A percentile compares a stretch with the other conserved stretches of the same genome.
Conservation (phyloP, 1,284 basidiomycete genomes). For the Jaminaea rosea region DNA sequence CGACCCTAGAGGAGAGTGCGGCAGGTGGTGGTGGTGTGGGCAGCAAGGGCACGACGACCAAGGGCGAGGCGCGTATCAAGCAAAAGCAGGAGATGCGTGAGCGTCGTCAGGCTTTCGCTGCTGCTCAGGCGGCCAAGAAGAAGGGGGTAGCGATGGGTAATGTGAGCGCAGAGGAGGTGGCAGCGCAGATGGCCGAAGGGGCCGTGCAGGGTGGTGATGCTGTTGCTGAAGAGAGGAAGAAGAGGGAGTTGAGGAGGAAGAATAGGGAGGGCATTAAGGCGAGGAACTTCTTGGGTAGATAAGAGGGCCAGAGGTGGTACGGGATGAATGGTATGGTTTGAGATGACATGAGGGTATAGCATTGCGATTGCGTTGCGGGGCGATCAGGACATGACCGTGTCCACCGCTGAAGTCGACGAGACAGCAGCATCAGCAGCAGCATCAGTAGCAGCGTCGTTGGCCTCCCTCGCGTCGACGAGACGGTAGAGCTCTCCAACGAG, state of each 20-base stretch:
- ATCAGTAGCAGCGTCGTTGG: no score
- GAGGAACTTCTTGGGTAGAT: slow-evolving; percentile 12
- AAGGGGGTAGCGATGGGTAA: neutral
- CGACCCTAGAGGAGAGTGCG: no score
- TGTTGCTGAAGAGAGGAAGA: slow-evolving; percentile 1
- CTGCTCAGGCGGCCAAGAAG: neutral
- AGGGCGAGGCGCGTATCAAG: no score
- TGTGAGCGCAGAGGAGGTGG: neutral
- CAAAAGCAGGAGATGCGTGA: neutral
- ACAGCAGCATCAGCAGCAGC: neutral
- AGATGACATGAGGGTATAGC: neutral
- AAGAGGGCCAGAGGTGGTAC: neutral
- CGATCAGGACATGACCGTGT: no score
- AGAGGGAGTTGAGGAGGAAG: slow-evolving; percentile 19
- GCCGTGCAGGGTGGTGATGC: no score
- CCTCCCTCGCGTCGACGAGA: neutral
- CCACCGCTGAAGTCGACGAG: neutral
- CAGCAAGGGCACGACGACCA: no score
- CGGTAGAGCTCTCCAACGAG: slow-evolving; percentile 37
- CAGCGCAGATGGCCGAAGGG: neutral
- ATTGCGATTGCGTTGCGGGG: no score
- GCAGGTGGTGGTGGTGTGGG: no score
- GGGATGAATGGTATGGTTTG: neutral
- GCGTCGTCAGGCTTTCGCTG: neutral
- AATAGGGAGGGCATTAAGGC: slow-evolving; percentile 39